Evolutionary conservation across 257 asterid genomes (phyloP), one percentile per base, ranked within the genome.

Genomic region (Cruciata laevipes): DNA sequence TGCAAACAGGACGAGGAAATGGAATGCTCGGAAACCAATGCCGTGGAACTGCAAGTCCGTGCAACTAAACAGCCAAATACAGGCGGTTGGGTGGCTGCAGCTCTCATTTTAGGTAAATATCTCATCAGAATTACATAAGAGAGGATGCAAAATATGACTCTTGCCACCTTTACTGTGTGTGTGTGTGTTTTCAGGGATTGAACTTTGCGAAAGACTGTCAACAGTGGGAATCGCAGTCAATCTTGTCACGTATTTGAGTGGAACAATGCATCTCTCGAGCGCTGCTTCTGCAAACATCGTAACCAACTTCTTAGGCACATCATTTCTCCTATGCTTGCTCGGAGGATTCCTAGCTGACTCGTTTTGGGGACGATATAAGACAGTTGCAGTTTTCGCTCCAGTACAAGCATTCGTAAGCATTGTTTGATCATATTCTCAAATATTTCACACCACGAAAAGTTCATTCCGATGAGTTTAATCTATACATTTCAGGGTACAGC

Each of bases 191-290:
- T 61, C 47, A 61, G 65, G 65, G 44, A 61, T 61, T 25, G 65
- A 61, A 32, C 65, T 61, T 16, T 61, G 65, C 12, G 65, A 61
- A 61, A 31, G 65, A 7, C 65, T 61, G 20, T 32, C 65, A 31
- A 61, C 65, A 31, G 21, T 61, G 47, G 65, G 65, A 61, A 61
- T 61, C 11, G 65, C 65, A 5, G 65, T 61, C 65, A 61, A 61
- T 38, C 65, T 61, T 13, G 47, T 61, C 65, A 61, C 65, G 2
- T 61, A 61, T 61, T 32, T 61, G 7, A 17, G 16, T 32, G 65
- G 47, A 61, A 31, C 65, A 18, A 61, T 61, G 65, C 42, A 61
- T 32, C 65, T 61, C 21, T 31, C 65, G 5, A 61, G 65, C 2
- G 44, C 65, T 61, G 16, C 65, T 61, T 61, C 65, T 17, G 65